Conservation (phyloP, 148 eudicot species). For the Agrostemma githago region DNA sequence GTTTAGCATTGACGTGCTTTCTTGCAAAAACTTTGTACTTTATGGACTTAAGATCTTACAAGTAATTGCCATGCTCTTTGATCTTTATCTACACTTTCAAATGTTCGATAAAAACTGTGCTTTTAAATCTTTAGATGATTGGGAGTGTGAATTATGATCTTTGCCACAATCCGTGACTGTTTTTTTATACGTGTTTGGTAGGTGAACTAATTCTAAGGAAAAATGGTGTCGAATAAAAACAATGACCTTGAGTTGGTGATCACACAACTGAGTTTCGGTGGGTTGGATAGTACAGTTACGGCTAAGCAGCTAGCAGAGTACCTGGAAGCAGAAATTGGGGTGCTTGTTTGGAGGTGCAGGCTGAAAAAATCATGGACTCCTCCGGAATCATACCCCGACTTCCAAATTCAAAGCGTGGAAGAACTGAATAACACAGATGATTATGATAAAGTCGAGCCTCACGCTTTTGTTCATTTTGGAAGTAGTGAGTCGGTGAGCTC, state of each 20-base stretch:
- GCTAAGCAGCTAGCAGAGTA: slow-evolving; percentile 56
- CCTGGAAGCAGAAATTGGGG: slow-evolving; percentile 53
- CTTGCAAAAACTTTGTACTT: not conserved
- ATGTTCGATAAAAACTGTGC: not conserved
- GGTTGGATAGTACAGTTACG: slow-evolving; percentile 49
- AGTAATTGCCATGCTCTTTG: no score
- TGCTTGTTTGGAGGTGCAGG: slow-evolving; percentile 69
- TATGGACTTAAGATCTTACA: no score
- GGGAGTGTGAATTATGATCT: not conserved
- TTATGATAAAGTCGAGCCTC: slow-evolving; percentile 71
- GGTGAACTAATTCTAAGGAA: not conserved
- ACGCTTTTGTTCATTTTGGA: slow-evolving; percentile 82
- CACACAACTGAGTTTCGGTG: slow-evolving; percentile 79
- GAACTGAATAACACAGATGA: slow-evolving; percentile 27
- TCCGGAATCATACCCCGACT: slow-evolving; percentile 57
- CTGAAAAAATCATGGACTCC: slow-evolving; percentile 89
- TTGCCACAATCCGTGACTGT: not conserved
- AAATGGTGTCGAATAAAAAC: slow-evolving; percentile 46
- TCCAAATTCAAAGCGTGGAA: slow-evolving; percentile 19
- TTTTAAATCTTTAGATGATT: not conserved
- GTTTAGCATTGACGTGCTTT: not conserved
- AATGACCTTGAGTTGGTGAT: slow-evolving; percentile 43
- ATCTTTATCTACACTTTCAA: no score
- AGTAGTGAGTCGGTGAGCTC: slow-evolving; percentile 36
- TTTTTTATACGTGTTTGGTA: not conserved